Conservation (phyloP, 805 yeast species). For the Yarrowia sp. region DNA sequence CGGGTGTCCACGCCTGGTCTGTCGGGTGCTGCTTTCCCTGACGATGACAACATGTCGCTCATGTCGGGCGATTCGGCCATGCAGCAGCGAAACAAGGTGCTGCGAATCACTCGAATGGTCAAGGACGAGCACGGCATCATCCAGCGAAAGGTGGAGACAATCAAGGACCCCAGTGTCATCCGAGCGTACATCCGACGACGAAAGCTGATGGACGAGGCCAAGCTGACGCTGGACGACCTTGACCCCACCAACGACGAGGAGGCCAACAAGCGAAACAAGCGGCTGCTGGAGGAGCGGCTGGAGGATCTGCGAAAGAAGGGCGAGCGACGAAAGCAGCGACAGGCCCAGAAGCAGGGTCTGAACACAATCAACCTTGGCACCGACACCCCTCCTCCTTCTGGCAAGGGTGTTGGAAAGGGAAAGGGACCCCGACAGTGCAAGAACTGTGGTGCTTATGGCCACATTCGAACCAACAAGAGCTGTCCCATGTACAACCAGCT, state of each 20-base stretch:
- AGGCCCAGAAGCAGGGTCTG: conserved; percentile 47
- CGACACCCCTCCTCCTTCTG: conserved; percentile 35
- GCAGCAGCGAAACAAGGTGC: conserved; percentile 42
- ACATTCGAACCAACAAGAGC: conserved; percentile 83
- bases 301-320: conserved; percentile 78
- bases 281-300: conserved; percentile 71
- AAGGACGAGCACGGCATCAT: conserved; percentile 81
- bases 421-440: conserved; percentile 81
- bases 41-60: conserved; percentile 41
- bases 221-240: conserved; percentile 55
- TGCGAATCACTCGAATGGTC: conserved; percentile 73
- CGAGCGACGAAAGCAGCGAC: conserved; percentile 60
- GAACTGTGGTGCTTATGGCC: conserved; percentile 94
- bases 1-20: neutral
- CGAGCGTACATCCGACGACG: conserved; percentile 76
- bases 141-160: conserved; percentile 73
- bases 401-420: conserved; percentile 72
- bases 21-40: conserved; percentile 37
- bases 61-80: conserved; percentile 35
- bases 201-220: conserved; percentile 58
- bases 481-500: conserved; percentile 80
- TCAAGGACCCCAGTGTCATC: conserved; percentile 83
- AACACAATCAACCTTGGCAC: conserved; percentile 5
- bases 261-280: conserved; percentile 71
- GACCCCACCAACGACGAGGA: conserved; percentile 81